Conservation (phyloP, 2,329 filamentous ascomycete genomes). For the Anisogramma anomala region DNA sequence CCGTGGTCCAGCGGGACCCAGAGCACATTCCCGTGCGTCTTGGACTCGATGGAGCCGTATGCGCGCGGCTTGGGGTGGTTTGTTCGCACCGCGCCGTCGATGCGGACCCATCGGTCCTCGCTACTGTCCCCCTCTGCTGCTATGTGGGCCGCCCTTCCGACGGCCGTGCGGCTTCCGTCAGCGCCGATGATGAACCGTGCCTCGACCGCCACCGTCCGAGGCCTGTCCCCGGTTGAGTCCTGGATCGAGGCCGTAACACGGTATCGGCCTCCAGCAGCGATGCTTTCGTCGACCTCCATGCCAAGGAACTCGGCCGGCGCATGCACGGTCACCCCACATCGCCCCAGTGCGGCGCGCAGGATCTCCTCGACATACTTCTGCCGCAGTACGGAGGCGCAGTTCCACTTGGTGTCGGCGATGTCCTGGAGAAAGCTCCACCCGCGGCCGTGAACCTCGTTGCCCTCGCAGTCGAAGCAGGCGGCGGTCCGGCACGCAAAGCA, state of each 20-base stretch:
- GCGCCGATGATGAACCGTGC: slow-evolving; percentile 36
- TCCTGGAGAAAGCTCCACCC: slow-evolving; percentile 43
- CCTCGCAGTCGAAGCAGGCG: slow-evolving; percentile 34
- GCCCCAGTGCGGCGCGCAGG: slow-evolving; percentile 30
- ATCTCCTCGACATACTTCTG: slow-evolving; percentile 46
- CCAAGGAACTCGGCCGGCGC: slow-evolving; percentile 26
- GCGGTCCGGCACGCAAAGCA: slow-evolving; percentile 41
- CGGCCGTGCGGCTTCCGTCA: slow-evolving; percentile 39
- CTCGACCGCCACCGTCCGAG: neutral
- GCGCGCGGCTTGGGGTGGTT: slow-evolving; percentile 35
- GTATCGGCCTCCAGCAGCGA: neutral
- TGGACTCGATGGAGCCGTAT: slow-evolving; percentile 38
- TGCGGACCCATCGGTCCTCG: slow-evolving; percentile 41
- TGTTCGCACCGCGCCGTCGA: slow-evolving; percentile 38
- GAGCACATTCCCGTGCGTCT: slow-evolving; percentile 42
- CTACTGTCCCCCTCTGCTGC: slow-evolving; percentile 37
- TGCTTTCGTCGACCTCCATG: slow-evolving; percentile 26
- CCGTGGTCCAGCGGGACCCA: slow-evolving; percentile 43
- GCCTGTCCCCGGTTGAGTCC: neutral
- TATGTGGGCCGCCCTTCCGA: slow-evolving; percentile 33
- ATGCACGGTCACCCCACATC: slow-evolving; percentile 25
- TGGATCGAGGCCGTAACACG: neutral
- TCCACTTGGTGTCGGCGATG: slow-evolving; percentile 39
- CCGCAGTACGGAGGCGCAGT: slow-evolving; percentile 41
- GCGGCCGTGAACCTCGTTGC: slow-evolving; percentile 23